Evolutionary conservation across 129 eudicot genomes (phyloP).

Genomic region (Smallanthus sonchifolius): DNA sequence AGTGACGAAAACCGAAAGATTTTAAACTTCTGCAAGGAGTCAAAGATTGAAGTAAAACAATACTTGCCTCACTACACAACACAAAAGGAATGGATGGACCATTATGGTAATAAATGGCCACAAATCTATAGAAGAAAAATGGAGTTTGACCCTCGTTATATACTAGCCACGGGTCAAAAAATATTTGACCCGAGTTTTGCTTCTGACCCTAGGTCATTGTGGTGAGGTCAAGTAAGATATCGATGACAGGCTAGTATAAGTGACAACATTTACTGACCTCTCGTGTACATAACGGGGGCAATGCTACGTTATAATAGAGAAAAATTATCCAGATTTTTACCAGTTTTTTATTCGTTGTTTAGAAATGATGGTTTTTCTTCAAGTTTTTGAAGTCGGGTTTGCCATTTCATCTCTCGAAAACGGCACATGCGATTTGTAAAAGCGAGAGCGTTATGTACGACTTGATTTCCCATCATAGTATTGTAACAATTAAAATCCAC

Average conservation of each 20-base stretch:
- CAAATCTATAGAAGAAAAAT: slow-evolving; percentile 41
- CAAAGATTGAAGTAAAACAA: slow-evolving; percentile 53
- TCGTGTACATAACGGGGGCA: slow-evolving; percentile 33
- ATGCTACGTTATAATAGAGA: slow-evolving; percentile 20
- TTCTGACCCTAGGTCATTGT: slow-evolving; percentile 26
- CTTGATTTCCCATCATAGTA: slow-evolving; percentile 11
- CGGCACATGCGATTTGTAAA: neutral
- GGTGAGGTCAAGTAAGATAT: slow-evolving; percentile 21
- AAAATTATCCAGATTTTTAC: slow-evolving; percentile 11
- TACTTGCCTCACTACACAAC: slow-evolving; percentile 78
- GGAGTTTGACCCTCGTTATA: slow-evolving; percentile 66
- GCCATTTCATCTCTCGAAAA: neutral
- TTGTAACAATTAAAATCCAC: neutral
- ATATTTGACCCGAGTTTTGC: slow-evolving; percentile 53
- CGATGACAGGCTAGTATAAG: slow-evolving; percentile 12
- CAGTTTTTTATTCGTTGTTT: neutral
- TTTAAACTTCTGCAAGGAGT: slow-evolving; percentile 53
- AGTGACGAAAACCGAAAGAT: slow-evolving; percentile 59
- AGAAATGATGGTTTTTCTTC: slow-evolving; percentile 13
- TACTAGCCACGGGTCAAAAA: slow-evolving; percentile 75
- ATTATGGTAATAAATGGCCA: slow-evolving; percentile 75
- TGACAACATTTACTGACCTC: slow-evolving; percentile 27
- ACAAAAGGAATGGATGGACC: slow-evolving; percentile 68
- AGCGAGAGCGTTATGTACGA: neutral
- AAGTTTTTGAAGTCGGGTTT: neutral